Evolutionary conservation across 176 grass and related monocot species (phyloP), one percentile per base, ranked within the genome.

Genomic region (Hsuehochloa calcarea): DNA sequence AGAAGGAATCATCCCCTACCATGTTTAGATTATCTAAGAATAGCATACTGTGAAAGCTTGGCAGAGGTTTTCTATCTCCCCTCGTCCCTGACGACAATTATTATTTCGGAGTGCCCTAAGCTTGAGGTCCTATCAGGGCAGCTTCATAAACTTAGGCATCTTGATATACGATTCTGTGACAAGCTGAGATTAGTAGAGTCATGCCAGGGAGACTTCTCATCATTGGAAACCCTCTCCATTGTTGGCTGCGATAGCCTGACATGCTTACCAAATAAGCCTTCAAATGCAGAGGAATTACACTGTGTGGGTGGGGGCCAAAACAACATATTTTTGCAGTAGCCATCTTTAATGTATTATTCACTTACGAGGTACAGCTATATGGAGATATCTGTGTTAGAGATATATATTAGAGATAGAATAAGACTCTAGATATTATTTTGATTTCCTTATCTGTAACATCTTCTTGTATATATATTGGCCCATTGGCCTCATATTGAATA

Each of bases 181-280:
- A 74, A 52, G 12, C 31, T 74, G 71, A 74, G 26, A 10, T 20
- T 52, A 54, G 14, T 74, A 22, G 26, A 74, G 47, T 54, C 71
- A 74, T 20, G 16, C 8, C 26, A 37, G 47, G 71, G 71, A 35
- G 46, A 29, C 58, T 16, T 62, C 60, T 71, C 41, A 71, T 72
- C 69, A 72, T 72, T 72, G 69, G 69, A 72, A 72, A 47, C 69
- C 23, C 43, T 72, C n/a, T 72, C 69, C 6, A 49, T 72, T 72
- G 41, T 72, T 26, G 41, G 69, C 23, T 72, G 69, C 12, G n/a
- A 72, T 8, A 72, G 3, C 45, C 26, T 72, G 22, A 26, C 43
- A 72, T 72, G 11, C n/a, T 29, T 72, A 47, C 69, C 43, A 25
- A 49, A 29, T 47, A 49, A 49, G 25, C 23, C 43, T 46, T 44